Evolutionary conservation across 1,284 basidiomycete species (phyloP).

Genomic region (Puccinia horiana): DNA sequence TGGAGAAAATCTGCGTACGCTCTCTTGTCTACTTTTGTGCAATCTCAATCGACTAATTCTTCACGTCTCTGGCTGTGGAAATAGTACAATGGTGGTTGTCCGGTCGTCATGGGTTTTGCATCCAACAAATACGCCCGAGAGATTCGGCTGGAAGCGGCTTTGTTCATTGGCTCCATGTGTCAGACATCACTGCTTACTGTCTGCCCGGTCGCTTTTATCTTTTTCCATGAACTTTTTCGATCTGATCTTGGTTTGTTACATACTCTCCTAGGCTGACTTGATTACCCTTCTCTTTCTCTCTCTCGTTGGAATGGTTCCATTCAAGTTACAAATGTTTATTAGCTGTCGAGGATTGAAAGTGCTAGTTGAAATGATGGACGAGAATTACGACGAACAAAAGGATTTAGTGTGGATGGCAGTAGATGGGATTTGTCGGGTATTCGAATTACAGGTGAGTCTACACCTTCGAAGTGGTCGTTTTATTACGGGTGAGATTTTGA

Average conservation of each 20-base stretch:
- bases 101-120: constrained; percentile 70
- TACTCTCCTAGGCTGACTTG: background rate
- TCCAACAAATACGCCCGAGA: constrained; percentile 91
- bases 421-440: constrained; percentile 89
- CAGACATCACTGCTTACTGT: constrained; percentile 84
- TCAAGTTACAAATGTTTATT: constrained; percentile 91
- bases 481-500: background rate
- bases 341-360: constrained; percentile 91
- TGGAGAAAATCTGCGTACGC: constrained; percentile 89
- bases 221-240: background rate
- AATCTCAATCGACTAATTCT: constrained; percentile 45
- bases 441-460: constrained; percentile 70
- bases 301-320: background rate
- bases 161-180: constrained; percentile 87
- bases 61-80: background rate
- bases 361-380: constrained; percentile 90
- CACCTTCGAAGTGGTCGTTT: too few relatives aligned
- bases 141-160: constrained; percentile 89
- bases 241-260: background rate
- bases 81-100: constrained; percentile 57
- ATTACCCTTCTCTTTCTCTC: background rate
- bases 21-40: background rate
- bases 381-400: constrained; percentile 83
- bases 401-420: constrained; percentile 91
- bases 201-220: constrained; percentile 46